phyloP scores from a whole-genome alignment of 352 stramenopile species.

The Discostella stelligera region DNA sequence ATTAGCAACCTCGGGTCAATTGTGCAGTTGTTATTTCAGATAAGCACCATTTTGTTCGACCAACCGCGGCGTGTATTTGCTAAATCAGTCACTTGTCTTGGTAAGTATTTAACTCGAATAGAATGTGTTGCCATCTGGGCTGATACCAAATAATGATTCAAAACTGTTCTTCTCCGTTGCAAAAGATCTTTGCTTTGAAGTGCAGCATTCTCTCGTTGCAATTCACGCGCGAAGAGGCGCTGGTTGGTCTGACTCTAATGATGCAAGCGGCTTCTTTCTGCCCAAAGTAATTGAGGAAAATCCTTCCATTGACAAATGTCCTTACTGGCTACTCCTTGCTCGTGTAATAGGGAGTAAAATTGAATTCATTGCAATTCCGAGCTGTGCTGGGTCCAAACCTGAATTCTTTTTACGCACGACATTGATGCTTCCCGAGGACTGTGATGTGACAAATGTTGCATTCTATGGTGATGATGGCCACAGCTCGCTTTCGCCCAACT shows the following conservation, averaged over 20 bases:
- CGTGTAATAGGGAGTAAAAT: constrained; percentile 20
- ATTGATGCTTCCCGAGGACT: constrained; percentile 44
- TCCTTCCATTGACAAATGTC: constrained; percentile 24
- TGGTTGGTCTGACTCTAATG: constrained; percentile 4
- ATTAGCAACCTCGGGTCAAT: constrained; percentile 29
- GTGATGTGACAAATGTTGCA: constrained; percentile 46
- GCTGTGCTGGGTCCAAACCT: constrained; percentile 1
- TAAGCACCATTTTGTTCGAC: constrained; percentile 38
- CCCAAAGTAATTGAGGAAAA: constrained; percentile 29
- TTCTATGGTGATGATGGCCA: constrained; percentile 78
- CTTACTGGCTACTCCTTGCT: constrained; percentile 60
- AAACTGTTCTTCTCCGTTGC: background rate
- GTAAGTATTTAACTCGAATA: constrained; percentile 14
- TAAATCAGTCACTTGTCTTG: constrained; percentile 24
- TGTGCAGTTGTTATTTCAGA: constrained; percentile 31
- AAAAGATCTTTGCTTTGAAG: constrained; percentile 36
- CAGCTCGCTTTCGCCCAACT: constrained; percentile 50
- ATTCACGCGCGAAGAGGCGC: constrained; percentile 59
- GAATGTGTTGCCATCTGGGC: background rate
- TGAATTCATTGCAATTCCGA: constrained; percentile 43
- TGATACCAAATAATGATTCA: background rate
- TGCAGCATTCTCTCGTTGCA: constrained; percentile 30
- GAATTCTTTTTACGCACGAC: constrained; percentile 54
- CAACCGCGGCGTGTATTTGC: constrained; percentile 28
- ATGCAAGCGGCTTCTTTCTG: constrained; percentile 39